phyloP scores from a whole-genome alignment of 2,329 filamentous ascomycete species.

The Paraphaeosphaeria minitans region DNA sequence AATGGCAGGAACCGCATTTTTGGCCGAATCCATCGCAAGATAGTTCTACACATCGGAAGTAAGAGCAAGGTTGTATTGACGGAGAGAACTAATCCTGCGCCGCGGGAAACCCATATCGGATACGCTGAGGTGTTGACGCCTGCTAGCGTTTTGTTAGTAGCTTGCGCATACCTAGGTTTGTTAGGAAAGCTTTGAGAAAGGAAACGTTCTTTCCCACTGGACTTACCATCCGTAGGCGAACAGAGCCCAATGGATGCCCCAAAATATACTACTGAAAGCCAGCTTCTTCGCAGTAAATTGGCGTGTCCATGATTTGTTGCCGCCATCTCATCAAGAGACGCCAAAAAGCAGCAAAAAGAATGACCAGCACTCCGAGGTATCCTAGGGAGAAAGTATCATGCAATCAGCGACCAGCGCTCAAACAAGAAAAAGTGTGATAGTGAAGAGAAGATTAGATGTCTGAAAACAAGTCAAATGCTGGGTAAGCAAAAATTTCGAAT shows the following conservation, averaged over 20 bases:
- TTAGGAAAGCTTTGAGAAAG: conserved; percentile 26
- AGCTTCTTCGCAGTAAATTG: too few species aligned
- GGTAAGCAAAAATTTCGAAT: too few species aligned
- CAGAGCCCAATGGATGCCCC: conserved; percentile 74
- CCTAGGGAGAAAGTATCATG: too few species aligned
- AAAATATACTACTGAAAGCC: conserved; percentile 80
- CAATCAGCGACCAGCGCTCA: too few species aligned
- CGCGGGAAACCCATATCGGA: conserved; percentile 96
- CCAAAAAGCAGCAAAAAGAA: too few species aligned
- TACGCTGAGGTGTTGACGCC: conserved; percentile 79
- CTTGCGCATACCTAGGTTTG: conserved; percentile 75
- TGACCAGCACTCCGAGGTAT: too few species aligned
- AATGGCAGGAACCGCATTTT: conserved; percentile 87
- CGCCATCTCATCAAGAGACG: too few species aligned
- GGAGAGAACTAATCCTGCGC: conserved; percentile 83
- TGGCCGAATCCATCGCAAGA: conserved; percentile 82
- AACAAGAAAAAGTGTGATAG: too few species aligned
- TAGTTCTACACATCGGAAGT: conserved; percentile 90
- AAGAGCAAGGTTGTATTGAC: conserved; percentile 87
- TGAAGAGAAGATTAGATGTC: too few species aligned
- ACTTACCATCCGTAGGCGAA: conserved; percentile 85
- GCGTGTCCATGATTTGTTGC: too few species aligned
- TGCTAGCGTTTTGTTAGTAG: conserved; percentile 67
- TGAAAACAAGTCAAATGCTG: too few species aligned
- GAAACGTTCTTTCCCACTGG: too few species aligned